Evolutionary conservation across 1,284 basidiomycete genomes (phyloP), one percentile per base, ranked within the genome.

Genomic region (Trametes polyzona): DNA sequence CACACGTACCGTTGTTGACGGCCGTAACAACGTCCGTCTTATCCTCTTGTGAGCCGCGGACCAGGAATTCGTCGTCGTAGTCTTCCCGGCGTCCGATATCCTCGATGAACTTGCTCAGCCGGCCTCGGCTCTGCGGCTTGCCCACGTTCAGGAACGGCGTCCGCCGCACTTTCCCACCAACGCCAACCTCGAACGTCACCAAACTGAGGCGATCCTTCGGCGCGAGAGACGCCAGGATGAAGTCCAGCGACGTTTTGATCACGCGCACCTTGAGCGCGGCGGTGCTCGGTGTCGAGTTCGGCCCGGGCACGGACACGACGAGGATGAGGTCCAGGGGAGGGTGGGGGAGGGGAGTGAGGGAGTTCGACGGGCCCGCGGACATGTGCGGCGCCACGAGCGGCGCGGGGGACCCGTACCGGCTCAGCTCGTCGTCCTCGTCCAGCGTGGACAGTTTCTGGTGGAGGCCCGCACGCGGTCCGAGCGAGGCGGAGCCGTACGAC

Each of bases 11-110:
- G 67, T 94, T 88, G 70, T 98, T 98, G 58, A 96, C 90, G 16
- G 94, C 96, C 7, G 95, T 95, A 12, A 96, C 93, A n/a, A 98
- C 95, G 71, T 96, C 95, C 14, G 92, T 92, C 73, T 93, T 91
- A 73, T 96, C 94, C 21, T 97, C 94, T 65, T 87, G 88, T 55
- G 84, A 83, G 6, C 84, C 84, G 53, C 86, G 77, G n/a, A 93
- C 84, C 69, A 88, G 73, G 71, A 94, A 96, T 68, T 89, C 88
- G 67, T 93, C 90, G 49, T 83, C 76, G 51, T 61, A 71, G 10
- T 78, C 78, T 9, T 67, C 78, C 68, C 73, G 81, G 32, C 70
- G 69, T 54, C 73, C 84, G 27, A 92, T 81, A 64, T 86, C 85
- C 44, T 92, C 86, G 33, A 97, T 80, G 69, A 96, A 95, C 66